Conservation (phyloP, 23 red algal species). For the Gracilaria vermiculophylla region DNA sequence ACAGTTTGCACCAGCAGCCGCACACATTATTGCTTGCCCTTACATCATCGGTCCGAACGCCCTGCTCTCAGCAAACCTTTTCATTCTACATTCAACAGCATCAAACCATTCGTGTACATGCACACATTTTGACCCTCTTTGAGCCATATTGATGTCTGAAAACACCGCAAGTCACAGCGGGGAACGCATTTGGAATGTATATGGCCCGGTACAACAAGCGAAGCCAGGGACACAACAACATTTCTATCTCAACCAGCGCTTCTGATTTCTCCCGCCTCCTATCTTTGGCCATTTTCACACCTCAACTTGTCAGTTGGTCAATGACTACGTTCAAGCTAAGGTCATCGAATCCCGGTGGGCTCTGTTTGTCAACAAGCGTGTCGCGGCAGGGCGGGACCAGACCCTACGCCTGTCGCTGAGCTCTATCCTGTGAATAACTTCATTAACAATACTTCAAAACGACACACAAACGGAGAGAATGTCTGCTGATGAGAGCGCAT, state of each 20-base stretch:
- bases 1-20: background rate
- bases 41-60: background rate
- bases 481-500: slow-evolving; percentile 6
- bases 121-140: background rate
- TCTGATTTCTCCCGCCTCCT: background rate
- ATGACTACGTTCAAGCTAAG: background rate
- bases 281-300: background rate
- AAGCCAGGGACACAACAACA: background rate
- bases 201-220: background rate
- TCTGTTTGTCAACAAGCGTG: background rate
- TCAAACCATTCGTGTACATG: background rate
- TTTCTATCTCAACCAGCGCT: background rate
- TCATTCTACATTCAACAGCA: background rate
- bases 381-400: background rate
- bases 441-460: background rate
- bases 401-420: background rate
- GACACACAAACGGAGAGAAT: background rate
- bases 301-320: background rate
- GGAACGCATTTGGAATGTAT: background rate
- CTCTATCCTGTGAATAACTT: background rate
- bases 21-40: background rate
- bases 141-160: background rate
- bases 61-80: background rate
- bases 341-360: background rate
- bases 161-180: background rate